Conservation (phyloP, 2,329 filamentous ascomycete genomes). For the Aspergillus fijiensis region DNA sequence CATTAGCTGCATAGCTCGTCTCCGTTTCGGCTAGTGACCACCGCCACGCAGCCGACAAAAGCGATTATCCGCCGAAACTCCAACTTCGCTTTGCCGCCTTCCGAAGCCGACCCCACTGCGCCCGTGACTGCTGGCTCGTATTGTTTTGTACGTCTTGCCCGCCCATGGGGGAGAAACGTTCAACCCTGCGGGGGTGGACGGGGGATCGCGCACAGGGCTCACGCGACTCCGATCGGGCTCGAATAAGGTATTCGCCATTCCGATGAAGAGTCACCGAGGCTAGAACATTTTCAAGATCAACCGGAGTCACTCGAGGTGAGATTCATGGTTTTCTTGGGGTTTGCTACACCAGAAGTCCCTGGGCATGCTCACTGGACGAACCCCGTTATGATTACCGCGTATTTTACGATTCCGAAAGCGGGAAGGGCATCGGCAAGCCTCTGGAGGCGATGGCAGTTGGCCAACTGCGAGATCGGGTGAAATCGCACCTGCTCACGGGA, state of each 20-base stretch:
- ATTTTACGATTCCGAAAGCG: slow-evolving; percentile 13
- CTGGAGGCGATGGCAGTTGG: neutral
- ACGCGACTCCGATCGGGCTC: neutral
- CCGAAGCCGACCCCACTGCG: slow-evolving; percentile 23
- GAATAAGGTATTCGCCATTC: neutral
- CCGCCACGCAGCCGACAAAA: slow-evolving; percentile 14
- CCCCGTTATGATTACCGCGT: slow-evolving; percentile 1
- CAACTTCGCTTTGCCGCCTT: slow-evolving; percentile 22
- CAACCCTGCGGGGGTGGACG: slow-evolving; percentile 2
- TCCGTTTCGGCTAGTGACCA: slow-evolving; percentile 24
- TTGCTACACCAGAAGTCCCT: too few relatives aligned
- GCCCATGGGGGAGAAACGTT: slow-evolving; percentile 3
- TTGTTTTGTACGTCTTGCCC: slow-evolving; percentile 4
- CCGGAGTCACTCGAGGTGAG: neutral
- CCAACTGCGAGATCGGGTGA: neutral
- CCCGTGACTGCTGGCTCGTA: neutral
- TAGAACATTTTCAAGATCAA: too few relatives aligned
- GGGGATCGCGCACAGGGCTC: neutral
- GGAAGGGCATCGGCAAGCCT: slow-evolving; percentile 7
- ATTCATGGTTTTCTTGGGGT: neutral
- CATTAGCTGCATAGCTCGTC: slow-evolving; percentile 5
- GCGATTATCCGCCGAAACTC: slow-evolving; percentile 6
- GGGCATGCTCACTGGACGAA: neutral
- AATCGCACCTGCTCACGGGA: neutral
- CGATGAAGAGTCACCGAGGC: neutral